Conservation (phyloP, 2,329 filamentous ascomycete genomes). For the Aureobasidium uvarum region DNA sequence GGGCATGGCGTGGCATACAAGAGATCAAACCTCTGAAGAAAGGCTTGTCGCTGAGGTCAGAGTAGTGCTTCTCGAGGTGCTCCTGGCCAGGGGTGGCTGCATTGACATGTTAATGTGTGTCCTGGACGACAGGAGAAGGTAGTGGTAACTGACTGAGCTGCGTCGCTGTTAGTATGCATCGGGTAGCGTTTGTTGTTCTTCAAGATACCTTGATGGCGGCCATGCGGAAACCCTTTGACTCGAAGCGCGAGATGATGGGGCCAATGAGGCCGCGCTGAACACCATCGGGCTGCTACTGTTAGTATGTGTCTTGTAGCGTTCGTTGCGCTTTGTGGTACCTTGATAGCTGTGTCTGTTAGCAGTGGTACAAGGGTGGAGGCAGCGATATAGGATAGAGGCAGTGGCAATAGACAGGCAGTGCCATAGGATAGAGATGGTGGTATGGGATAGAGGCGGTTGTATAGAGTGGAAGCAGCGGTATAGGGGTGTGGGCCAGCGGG, state of each 20-base stretch:
- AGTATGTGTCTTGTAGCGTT: too few species aligned
- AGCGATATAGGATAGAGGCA: too few species aligned
- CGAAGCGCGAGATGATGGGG: conserved; percentile 97
- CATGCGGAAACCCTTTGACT: conserved; percentile 98
- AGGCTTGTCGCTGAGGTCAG: conserved; percentile 86
- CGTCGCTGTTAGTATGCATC: background rate
- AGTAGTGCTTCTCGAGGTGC: conserved; percentile 98
- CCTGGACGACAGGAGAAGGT: background rate
- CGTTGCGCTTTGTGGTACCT: conserved; percentile 47
- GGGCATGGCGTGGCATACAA: conserved; percentile 60
- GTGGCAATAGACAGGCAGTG: too few species aligned
- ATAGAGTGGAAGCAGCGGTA: too few species aligned
- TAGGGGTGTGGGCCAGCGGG: too few species aligned
- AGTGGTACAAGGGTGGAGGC: background rate
- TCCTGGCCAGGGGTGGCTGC: conserved; percentile 63
- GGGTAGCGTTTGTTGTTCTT: background rate
- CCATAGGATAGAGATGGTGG: too few species aligned
- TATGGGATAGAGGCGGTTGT: background rate
- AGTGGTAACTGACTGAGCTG: background rate
- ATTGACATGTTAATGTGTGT: background rate
- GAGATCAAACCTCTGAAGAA: conserved; percentile 95
- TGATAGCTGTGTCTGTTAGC: conserved; percentile 67
- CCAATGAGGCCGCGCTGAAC: conserved; percentile 99
- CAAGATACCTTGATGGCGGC: conserved; percentile 85
- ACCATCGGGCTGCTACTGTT: conserved; percentile 57